Base-by-base conservation (phyloP, 768 basidiomycete species). In the Tulasnella sp. region DNA sequence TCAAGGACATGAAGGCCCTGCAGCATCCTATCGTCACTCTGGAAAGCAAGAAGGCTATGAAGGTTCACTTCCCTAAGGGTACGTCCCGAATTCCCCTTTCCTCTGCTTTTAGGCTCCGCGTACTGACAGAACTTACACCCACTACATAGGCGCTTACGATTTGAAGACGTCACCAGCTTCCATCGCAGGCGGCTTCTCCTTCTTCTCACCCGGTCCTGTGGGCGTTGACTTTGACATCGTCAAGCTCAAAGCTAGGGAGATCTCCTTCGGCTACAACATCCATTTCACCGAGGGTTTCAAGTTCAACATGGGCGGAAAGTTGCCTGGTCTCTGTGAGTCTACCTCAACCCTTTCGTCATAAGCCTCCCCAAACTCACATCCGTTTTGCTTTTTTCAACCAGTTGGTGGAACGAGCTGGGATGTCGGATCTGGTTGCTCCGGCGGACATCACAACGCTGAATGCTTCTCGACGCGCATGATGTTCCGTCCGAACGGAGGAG, bases 391-490 rank as follows among this genome's bases (percentile, higher is more conserved):
- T 38, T 38, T 38, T 38, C 5, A 38, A 38, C 5, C 63, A 82
- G 80, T 79, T 65, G 84, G 83, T 51, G 84, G 84, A 13, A 72
- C 81, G 66, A 72, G 67, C 60, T 72, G 73, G 2, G 73, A 71
- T 1, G 71, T 68, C 9, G 76, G 84, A 17, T 68, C 76, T 32
- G 67, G 72, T 56, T 86, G 84, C 73, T 83, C 82, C 17, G 85
- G 85, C 53, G 85, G 85, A 5, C 72, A 80, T 51, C 79, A 82
- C 44, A 72, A 75, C 30, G 69, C 78, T 15, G 74, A 85, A 13
- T 85, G 85, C 75, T 83, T 82, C 74, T 81, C 80, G 11, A 76
- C 76, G 42, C 80, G 84, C 62, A 72, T 85, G 47, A 86, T 88
- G 85, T 86, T 81, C 80, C 78, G 83, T 81, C 81, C 70, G 3